These are phyloP conservation scores for Sporobolomyces pararoseus DNA, from an alignment of 768 basidiomycete species.

Conservation along the genomic window DNA sequence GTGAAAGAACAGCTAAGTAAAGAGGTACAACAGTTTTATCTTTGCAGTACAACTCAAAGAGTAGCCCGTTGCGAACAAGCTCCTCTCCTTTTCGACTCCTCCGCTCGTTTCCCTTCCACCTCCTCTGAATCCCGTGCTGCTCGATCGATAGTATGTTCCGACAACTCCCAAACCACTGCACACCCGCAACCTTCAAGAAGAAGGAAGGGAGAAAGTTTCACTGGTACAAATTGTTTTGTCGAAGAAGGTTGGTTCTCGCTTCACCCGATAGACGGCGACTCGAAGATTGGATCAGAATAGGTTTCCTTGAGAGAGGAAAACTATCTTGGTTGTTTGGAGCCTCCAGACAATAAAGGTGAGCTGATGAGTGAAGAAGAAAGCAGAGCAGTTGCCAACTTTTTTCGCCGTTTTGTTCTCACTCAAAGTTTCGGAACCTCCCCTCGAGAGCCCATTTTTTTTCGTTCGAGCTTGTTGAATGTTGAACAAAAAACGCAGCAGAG, in stretches of 20 bases:
- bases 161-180: constrained; percentile 12
- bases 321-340: no score
- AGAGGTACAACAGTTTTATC: no score
- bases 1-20: no score
- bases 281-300: not conserved
- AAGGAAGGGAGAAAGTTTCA: not conserved
- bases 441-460: not conserved
- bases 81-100: not conserved
- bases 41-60: no score
- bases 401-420: not conserved
- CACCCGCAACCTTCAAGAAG: not conserved
- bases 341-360: constrained; percentile 34
- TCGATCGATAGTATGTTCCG: not conserved
- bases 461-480: no score
- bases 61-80: no score
- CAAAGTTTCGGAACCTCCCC: constrained; percentile 4
- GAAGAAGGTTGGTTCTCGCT: not conserved
- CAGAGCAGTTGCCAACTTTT: not conserved
- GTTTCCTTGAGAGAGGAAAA: no score
- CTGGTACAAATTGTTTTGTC: constrained; percentile 10
- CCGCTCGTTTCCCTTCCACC: not conserved
- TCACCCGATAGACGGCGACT: constrained; percentile 26
- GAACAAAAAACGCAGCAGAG: no score
- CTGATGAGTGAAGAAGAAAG: constrained; percentile 18
- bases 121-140: not conserved